Base-by-base conservation (phyloP, 805 yeast genomes). In the Monosporozyma unispora region DNA sequence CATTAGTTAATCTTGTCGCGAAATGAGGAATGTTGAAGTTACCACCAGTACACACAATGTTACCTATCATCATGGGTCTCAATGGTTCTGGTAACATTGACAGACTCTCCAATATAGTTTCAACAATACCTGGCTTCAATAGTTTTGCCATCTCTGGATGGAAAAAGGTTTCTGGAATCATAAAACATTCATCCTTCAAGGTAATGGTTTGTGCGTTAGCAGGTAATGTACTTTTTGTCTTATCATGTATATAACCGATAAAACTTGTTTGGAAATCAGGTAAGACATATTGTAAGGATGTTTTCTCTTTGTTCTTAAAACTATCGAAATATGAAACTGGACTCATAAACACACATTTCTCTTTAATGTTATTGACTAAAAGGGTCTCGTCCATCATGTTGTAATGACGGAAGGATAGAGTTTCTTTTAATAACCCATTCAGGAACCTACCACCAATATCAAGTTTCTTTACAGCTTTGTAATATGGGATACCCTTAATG, bases 301-400 rank as follows among this genome's bases (percentile, higher is more conserved):
- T 60, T 39, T 57, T 58, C 28, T 65, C 62, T 35, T 60, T 57
- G 10, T 54, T 53, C 40, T 59, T 60, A 33, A 65, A 62, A 46
- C 66, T 60, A 33, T 61, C 64, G 37, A 60, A 60, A 58, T 56
- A 62, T 31, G 70, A 78, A 81, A 64, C 87, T 76, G 35, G 91
- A 70, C 51, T 59, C 48, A 66, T 58, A 44, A 59, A 65, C 2
- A 62, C 45, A 51, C 70, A 66, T 35, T 77, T 72, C 60, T 90
- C 96, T 60, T 93, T 93, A 55, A 95, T 85, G 45, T 84, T 81
- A 61, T 89, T 87, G 45, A 93, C 82, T 44, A 93, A 68, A 2
- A 85, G 72, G 0, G 96, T 83, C 66, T 95, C 99, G 52, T 93
- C 96, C 62, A 87, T 81, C 56, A 93, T 89, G 60, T 93, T 91